A percentile compares a stretch with the other conserved stretches of the same genome.
Conservation (phyloP, 176 grass and related monocot genomes). For the Oryza meridionalis region DNA sequence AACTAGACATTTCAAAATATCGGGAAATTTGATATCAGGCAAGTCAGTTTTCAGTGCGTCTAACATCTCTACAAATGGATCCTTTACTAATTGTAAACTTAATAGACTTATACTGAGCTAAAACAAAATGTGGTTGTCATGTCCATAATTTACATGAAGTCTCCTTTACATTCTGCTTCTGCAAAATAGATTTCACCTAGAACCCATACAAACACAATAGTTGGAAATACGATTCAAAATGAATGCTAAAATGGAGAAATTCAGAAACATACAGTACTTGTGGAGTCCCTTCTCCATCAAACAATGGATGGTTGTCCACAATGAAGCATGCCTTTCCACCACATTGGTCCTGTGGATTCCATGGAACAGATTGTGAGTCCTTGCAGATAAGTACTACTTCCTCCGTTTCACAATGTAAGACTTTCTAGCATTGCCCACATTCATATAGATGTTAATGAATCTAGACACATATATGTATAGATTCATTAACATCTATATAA, state of each 20-base stretch:
- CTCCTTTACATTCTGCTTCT: background rate
- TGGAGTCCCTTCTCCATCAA: conserved; percentile 48
- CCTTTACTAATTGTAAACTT: background rate
- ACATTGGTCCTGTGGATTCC: conserved; percentile 53
- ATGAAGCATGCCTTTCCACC: conserved; percentile 65
- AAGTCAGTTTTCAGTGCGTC: conserved; percentile 5
- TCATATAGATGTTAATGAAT: too few relatives aligned
- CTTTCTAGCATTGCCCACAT: too few relatives aligned
- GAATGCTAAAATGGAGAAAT: background rate
- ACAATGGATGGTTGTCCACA: conserved; percentile 55
- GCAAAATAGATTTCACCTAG: conserved; percentile 2
- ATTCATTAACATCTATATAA: too few relatives aligned
- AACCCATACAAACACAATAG: background rate
- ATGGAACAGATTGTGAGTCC: conserved; percentile 3
- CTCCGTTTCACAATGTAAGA: too few relatives aligned
- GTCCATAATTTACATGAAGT: background rate
- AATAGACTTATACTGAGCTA: background rate
- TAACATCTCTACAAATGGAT: background rate
- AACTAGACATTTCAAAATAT: conserved; percentile 19
- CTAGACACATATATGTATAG: too few relatives aligned
- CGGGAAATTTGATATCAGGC: background rate
- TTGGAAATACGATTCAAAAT: background rate
- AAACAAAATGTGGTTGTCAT: background rate
- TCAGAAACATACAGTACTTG: conserved; percentile 56
- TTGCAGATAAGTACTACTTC: background rate